Evolutionary conservation across 78 protist species (phyloP), one percentile per base, ranked within the genome.

Genomic region (Dictyostelium discoideum): DNA sequence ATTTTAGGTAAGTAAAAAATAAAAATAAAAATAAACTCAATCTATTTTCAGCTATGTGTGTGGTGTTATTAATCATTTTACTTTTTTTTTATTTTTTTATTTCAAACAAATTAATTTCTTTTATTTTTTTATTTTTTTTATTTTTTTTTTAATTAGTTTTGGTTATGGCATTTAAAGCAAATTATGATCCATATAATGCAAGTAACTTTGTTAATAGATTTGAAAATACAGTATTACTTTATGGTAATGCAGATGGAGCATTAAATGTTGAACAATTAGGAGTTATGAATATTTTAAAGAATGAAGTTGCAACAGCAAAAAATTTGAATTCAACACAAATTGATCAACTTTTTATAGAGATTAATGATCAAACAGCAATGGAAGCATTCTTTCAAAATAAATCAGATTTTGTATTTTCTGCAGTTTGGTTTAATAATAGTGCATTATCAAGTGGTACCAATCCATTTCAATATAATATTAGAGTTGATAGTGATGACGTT

Each of bases 401-500:
- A 32, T 82, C 87, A 10, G 60, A 90, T 11, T 14, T 24, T 7
- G 26, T 83, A 9, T 73, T 72, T 39, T 72, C 72, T 6, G 95
- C 65, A 32, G 14, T 90, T 22, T 90, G 95, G 95, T 90, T 90
- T 50, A 72, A 85, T 54, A 78, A 18, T 80, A 32, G 57, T n/a
- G 11, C 42, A 10, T 39, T 86, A 3, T 0, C 95, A 24, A 54
- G 29, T 22, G 6, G 8, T 5, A 81, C 74, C 32, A 22, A 9
- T 39, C 72, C 57, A 63, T 90, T 90, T 26, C 16, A 29, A 65
- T 90, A 90, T 65, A 8, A 72, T 8, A 82, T 90, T 44, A 80
- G 95, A 83, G 20, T 90, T 18, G 95, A 90, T 72, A 37, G 84
- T n/a, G 95, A 90, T 72, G n/a, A 90, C 6, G 50, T 60, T 2